A percentile compares a stretch with the other conserved stretches of the same genome.
Evolutionary conservation across 495 filamentous ascomycete genomes (phyloP).

Genomic region (Penicillium dipodomyicola): DNA sequence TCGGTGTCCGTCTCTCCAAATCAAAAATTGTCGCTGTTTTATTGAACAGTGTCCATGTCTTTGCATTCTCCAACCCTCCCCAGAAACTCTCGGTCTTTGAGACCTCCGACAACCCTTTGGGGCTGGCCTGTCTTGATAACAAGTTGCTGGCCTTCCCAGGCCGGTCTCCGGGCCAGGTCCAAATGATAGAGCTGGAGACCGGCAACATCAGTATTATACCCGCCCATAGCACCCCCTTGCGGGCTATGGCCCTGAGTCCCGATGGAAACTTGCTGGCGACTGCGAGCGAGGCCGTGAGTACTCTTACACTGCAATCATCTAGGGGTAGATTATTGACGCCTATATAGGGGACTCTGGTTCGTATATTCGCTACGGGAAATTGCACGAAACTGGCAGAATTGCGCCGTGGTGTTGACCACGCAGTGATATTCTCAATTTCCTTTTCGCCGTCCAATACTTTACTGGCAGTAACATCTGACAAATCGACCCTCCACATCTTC

Average conservation of each 20-base stretch:
- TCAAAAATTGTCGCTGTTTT: slow-evolving; percentile 78
- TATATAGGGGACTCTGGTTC: slow-evolving; percentile 76
- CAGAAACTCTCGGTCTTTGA: slow-evolving; percentile 72
- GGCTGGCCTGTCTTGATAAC: slow-evolving; percentile 73
- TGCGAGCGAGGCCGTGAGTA: slow-evolving; percentile 75
- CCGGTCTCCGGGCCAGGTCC: slow-evolving; percentile 82
- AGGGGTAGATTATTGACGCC: slow-evolving; percentile 10
- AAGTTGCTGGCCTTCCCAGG: slow-evolving; percentile 79
- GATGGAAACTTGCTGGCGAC: slow-evolving; percentile 85
- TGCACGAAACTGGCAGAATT: slow-evolving; percentile 79
- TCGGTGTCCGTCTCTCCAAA: slow-evolving; percentile 73
- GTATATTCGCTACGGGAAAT: slow-evolving; percentile 74
- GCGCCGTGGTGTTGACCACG: slow-evolving; percentile 83
- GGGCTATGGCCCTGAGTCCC: slow-evolving; percentile 74
- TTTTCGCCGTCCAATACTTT: slow-evolving; percentile 76
- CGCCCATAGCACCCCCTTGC: slow-evolving; percentile 75
- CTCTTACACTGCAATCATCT: not conserved
- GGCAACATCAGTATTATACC: slow-evolving; percentile 93
- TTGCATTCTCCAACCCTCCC: slow-evolving; percentile 75
- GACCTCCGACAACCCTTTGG: slow-evolving; percentile 82
- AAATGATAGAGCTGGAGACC: slow-evolving; percentile 76
- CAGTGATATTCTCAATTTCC: slow-evolving; percentile 79
- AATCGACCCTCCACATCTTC: slow-evolving; percentile 91
- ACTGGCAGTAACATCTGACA: slow-evolving; percentile 94
- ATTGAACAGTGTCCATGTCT: slow-evolving; percentile 78